Conservation (phyloP, 805 yeast species). For the Yarrowia sp. region DNA sequence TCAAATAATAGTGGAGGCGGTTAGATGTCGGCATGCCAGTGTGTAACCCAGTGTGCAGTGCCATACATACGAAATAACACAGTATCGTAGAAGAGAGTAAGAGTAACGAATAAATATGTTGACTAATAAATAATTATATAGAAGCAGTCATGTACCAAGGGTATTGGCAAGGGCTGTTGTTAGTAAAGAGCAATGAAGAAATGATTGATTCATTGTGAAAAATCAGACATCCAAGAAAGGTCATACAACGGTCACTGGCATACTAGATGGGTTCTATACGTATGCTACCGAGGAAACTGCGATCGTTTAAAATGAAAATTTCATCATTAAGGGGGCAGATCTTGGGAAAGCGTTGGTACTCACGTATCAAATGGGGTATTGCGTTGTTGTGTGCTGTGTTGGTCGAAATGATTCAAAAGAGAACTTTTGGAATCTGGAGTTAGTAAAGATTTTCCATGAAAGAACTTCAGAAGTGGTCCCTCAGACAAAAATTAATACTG, state of each 20-base stretch:
- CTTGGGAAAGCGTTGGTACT: not conserved
- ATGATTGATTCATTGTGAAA: not conserved
- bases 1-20: too few relatives aligned
- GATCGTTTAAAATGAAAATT: constrained; percentile 37
- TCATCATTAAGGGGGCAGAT: constrained; percentile 1
- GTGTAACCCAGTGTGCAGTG: too few relatives aligned
- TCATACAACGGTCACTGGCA: constrained; percentile 43
- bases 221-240: constrained; percentile 46
- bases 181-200: not conserved
- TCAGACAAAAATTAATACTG: constrained; percentile 40
- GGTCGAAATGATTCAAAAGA: not conserved
- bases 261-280: constrained; percentile 41
- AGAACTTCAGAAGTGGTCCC: constrained; percentile 4
- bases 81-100: too few relatives aligned
- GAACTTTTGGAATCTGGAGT: constrained; percentile 21
- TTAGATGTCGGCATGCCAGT: too few relatives aligned
- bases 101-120: not conserved
- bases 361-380: constrained; percentile 14
- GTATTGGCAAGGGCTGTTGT: not conserved
- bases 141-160: not conserved
- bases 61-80: too few relatives aligned
- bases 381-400: not conserved
- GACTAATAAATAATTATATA: not conserved
- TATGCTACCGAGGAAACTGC: constrained; percentile 47
- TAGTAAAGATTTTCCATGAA: not conserved